Percentiles rank a stretch among this genome's conserved stretches.
Conservation (phyloP, 345 rosid genomes). For the Sisymbrium irio region DNA sequence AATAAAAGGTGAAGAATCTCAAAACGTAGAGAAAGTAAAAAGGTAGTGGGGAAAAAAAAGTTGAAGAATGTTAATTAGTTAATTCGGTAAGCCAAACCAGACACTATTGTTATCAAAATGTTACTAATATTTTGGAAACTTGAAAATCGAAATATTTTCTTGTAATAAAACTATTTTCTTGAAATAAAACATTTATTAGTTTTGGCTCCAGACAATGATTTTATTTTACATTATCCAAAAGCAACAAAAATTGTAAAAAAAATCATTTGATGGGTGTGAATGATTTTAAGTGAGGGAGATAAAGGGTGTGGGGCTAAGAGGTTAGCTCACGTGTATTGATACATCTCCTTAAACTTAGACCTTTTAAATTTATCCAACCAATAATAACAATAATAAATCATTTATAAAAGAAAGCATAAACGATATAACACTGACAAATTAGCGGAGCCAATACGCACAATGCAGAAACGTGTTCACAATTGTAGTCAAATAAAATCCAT, state of each 20-base stretch:
- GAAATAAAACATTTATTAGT: background rate
- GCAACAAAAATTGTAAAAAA: background rate
- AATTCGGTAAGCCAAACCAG: background rate
- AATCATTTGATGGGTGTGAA: slow-evolving; percentile 44
- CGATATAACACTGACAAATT: background rate
- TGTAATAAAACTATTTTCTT: no score
- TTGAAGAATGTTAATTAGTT: background rate
- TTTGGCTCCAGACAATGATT: slow-evolving; percentile 1
- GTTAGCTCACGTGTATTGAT: slow-evolving; percentile 90
- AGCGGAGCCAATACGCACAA: slow-evolving; percentile 4
- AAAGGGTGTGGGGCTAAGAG: slow-evolving; percentile 56
- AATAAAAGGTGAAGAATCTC: background rate
- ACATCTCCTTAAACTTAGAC: slow-evolving; percentile 44
- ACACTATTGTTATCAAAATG: background rate
- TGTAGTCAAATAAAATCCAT: background rate
- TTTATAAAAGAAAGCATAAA: background rate
- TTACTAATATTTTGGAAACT: background rate
- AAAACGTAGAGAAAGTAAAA: background rate
- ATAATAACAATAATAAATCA: background rate
- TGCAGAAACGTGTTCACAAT: slow-evolving; percentile 27
- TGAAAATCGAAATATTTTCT: background rate
- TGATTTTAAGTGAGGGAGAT: slow-evolving; percentile 43
- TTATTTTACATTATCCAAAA: slow-evolving; percentile 14
- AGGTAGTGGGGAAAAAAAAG: background rate
- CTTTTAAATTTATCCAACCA: slow-evolving; percentile 22